A percentile compares a stretch with the other conserved stretches of the same genome.
Evolutionary conservation across 768 basidiomycete genomes (phyloP).

Genomic region (Panus rudis): DNA sequence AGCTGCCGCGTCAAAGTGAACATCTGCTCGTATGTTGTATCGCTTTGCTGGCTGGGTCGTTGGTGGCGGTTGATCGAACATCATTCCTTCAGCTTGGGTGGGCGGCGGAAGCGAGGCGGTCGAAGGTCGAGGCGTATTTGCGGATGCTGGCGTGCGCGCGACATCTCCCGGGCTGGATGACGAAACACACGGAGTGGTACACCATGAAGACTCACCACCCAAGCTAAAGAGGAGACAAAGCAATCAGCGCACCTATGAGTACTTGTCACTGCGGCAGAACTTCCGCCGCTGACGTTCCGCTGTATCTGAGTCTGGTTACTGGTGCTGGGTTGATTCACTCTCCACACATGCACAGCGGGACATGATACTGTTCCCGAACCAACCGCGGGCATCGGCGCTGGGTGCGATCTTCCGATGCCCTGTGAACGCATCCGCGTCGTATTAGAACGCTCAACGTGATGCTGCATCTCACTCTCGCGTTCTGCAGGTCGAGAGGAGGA

Average conservation of each 20-base stretch:
- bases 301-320: neutral
- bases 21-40: conserved; percentile 52
- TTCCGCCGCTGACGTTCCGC: conserved; percentile 3
- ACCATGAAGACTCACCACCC: conserved; percentile 9
- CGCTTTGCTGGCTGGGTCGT: conserved; percentile 16
- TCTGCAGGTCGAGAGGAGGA: conserved; percentile 3
- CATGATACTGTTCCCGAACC: conserved; percentile 4
- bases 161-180: neutral
- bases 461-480: neutral
- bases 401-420: conserved; percentile 1
- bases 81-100: neutral
- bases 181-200: neutral
- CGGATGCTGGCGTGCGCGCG: conserved; percentile 1
- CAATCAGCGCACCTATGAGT: conserved; percentile 10
- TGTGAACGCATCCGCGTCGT: conserved; percentile 1
- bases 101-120: neutral
- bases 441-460: conserved; percentile 3
- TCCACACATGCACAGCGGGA: conserved; percentile 9
- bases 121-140: neutral
- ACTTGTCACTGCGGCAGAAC: neutral
- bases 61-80: neutral
- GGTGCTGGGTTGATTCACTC: conserved; percentile 2
- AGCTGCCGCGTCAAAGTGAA: conserved; percentile 46
- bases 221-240: neutral
- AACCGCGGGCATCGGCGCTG: conserved; percentile 8